phyloP scores from a whole-genome alignment of 208 protist species.

The Polymyxa betae region DNA sequence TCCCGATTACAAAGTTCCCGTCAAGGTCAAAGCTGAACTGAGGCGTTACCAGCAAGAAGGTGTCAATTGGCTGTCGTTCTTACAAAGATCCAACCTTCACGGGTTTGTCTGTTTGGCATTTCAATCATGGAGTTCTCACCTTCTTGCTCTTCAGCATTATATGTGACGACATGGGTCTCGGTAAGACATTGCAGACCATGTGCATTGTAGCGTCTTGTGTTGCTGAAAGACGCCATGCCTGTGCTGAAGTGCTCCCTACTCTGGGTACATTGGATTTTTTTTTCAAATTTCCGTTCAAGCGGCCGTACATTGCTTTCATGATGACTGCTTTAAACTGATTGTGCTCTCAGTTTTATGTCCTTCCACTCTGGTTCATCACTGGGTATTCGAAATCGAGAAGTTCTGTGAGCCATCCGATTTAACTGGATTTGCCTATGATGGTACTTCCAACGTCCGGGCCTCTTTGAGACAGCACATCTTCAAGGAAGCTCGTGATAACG shows the following conservation, averaged over 20 bases:
- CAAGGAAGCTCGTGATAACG: not conserved
- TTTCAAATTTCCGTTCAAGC: too few relatives aligned
- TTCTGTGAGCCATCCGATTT: constrained; percentile 70
- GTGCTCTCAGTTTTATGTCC: constrained; percentile 78
- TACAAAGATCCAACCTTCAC: constrained; percentile 78
- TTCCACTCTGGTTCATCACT: constrained; percentile 81
- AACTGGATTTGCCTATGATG: constrained; percentile 15
- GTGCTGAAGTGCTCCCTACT: not conserved
- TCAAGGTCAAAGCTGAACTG: constrained; percentile 75
- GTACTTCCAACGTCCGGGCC: not conserved
- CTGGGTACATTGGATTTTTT: not conserved
- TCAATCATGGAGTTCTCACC: not conserved
- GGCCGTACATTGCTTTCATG: not conserved
- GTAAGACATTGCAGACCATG: constrained; percentile 87
- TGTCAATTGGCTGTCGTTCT: constrained; percentile 83
- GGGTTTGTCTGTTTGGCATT: not conserved
- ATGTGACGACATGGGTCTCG: constrained; percentile 85
- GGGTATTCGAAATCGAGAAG: constrained; percentile 80
- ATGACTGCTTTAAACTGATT: not conserved
- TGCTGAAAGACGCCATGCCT: constrained; percentile 32
- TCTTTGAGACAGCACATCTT: not conserved
- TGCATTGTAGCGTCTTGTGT: constrained; percentile 75
- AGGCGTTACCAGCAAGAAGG: constrained; percentile 84
- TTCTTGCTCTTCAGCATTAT: constrained; percentile 77
- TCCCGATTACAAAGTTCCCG: constrained; percentile 66